Evolutionary conservation across 2,329 filamentous ascomycete genomes (phyloP).

Genomic region (Pezizomycotina sp.): DNA sequence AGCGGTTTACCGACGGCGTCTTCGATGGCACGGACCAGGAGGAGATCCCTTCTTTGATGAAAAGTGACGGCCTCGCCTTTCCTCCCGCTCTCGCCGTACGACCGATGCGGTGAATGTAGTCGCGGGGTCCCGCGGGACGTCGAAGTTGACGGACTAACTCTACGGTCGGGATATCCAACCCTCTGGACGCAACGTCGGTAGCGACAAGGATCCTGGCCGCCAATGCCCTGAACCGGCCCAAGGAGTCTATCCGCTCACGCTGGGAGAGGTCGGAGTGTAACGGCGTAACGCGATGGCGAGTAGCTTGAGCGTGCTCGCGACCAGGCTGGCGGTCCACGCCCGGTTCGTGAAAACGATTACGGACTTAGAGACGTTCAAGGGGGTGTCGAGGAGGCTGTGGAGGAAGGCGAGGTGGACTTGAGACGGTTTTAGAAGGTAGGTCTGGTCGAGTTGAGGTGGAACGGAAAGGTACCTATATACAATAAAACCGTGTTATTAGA

Average conservation of each 20-base stretch:
- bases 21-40: constrained; percentile 82
- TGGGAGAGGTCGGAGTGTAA: constrained; percentile 80
- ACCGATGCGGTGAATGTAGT: constrained; percentile 93
- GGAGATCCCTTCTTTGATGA: constrained; percentile 82
- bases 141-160: constrained; percentile 88
- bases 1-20: constrained; percentile 61
- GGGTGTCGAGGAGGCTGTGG: constrained; percentile 70
- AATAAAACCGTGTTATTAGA: not conserved
- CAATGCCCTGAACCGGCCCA: constrained; percentile 76
- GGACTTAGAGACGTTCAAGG: constrained; percentile 55
- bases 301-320: constrained; percentile 73
- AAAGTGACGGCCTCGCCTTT: constrained; percentile 70
- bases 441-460: constrained; percentile 64
- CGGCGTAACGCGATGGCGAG: constrained; percentile 79
- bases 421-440: constrained; percentile 72
- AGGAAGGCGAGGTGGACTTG: constrained; percentile 92
- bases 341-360: constrained; percentile 92
- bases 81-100: constrained; percentile 79
- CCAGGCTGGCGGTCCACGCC: constrained; percentile 68
- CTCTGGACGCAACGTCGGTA: constrained; percentile 84
- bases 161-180: constrained; percentile 88
- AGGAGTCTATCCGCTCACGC: constrained; percentile 66
- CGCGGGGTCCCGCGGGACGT: constrained; percentile 84
- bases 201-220: constrained; percentile 82
- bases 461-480: constrained; percentile 43